Base-by-base conservation (phyloP, 192 early-diverging fungal species). In the Coemansia sp. region DNA sequence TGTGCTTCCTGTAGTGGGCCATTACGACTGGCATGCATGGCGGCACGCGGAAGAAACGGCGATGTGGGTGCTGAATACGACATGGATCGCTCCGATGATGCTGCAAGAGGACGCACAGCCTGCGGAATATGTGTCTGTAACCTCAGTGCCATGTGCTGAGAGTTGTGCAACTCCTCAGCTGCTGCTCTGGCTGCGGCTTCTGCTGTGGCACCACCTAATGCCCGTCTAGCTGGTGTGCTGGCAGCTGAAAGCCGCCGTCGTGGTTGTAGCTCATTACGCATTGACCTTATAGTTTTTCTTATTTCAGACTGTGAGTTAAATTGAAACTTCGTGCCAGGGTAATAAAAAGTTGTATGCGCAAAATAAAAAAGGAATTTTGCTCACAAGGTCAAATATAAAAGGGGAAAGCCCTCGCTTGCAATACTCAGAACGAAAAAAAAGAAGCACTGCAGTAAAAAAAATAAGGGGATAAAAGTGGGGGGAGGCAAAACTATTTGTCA, bases 51-150 rank as follows among this genome's bases (percentile, higher is more conserved):
- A 53, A 67, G 55, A 32, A 61, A 73, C 24, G 75, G 75, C 21
- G 69, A 71, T 22, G 75, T 77, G 6, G 75, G 75, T 17, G 75
- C 75, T n/a, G 75, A 77, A 21, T 62, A 64, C 51, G 69, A 71
- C 51, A 64, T 51, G 39, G 42, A 51, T 56, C 64, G 64, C 55
- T 66, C 64, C 11, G 64, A 42, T 56, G 54, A 51, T 42, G 25
- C 14, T 19, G 56, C 29, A 19, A 27, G 56, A 8, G 23, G 27
- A 27, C 29, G 56, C 54, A 56, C 14, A 3, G 33, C 57, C 8
- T 17, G 29, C 57, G 31, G 32, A 1, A 30, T 29, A 46, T 46
- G 39, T 14, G 39, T 46, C 39, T 10, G 14, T 4, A 46, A 17
- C 0, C 11, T 46, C 39, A 46, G 11, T 46, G 39, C 39, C 9